Evolutionary conservation across 2,329 filamentous ascomycete genomes (phyloP).

Genomic region (Penicillium sp.): DNA sequence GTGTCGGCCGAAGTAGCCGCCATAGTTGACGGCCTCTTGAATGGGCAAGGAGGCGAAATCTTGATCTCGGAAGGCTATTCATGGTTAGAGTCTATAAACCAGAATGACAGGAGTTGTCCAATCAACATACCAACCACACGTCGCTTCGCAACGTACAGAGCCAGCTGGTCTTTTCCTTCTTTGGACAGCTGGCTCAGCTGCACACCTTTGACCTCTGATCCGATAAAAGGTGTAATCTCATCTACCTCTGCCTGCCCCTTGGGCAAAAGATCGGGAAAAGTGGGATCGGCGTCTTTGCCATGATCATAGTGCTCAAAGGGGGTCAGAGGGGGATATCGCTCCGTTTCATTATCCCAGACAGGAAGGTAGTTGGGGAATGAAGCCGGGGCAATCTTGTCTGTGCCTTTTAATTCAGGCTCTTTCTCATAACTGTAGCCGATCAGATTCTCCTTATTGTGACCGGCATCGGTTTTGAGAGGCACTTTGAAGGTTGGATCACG

Average conservation of each 20-base stretch:
- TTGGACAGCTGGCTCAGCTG: slow-evolving; percentile 63
- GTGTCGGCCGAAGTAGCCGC: slow-evolving; percentile 70
- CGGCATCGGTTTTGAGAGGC: slow-evolving; percentile 27
- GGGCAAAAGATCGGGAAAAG: slow-evolving; percentile 62
- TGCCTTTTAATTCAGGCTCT: slow-evolving; percentile 51
- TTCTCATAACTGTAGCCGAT: slow-evolving; percentile 39
- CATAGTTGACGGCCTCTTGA: slow-evolving; percentile 61
- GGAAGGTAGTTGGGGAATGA: slow-evolving; percentile 69
- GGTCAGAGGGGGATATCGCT: slow-evolving; percentile 54
- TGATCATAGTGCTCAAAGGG: slow-evolving; percentile 69
- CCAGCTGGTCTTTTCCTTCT: slow-evolving; percentile 69
- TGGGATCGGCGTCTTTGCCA: slow-evolving; percentile 65
- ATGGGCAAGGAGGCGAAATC: slow-evolving; percentile 67
- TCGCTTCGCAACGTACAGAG: slow-evolving; percentile 44
- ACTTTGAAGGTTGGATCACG: slow-evolving; percentile 21
- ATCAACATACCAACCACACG: slow-evolving; percentile 59
- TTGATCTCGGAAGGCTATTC: slow-evolving; percentile 63
- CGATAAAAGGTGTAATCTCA: slow-evolving; percentile 66
- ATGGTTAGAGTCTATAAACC: neutral
- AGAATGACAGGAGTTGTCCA: neutral
- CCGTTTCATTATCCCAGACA: slow-evolving; percentile 58
- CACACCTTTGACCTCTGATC: slow-evolving; percentile 64
- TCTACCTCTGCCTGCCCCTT: slow-evolving; percentile 42
- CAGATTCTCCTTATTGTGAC: slow-evolving; percentile 35
- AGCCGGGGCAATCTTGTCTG: slow-evolving; percentile 49